Base-by-base conservation (phyloP, 2,329 filamentous ascomycete species). In the Colletotrichum navitas region DNA sequence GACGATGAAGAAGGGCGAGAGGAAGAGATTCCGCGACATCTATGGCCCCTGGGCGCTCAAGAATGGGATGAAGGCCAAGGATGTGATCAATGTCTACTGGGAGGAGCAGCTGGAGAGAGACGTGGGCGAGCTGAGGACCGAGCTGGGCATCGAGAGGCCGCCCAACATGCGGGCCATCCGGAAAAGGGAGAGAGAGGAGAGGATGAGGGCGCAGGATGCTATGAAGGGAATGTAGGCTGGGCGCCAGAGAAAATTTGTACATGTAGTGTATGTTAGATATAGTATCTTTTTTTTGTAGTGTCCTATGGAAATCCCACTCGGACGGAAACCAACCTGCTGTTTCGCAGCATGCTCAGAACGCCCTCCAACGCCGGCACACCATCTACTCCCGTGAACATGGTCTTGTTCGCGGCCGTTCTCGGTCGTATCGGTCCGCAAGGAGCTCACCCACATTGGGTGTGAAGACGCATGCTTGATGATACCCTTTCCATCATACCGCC, bases 41-140 rank as follows among this genome's bases (percentile, higher is more conserved):
- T 97, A 98, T 81, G 84, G 95, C 63, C 96, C 96, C 0, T 99
- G 96, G 96, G 96, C 96, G 45, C 82, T 98, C 55, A 85, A 89
- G 65, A 98, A 97, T 80, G 96, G 96, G 18, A 81, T 94, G 74
- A 84, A 88, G 66, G 88, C 90, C 59, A 90, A 92, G 77, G 93
- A 97, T 78, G 85, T 98, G 43, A 95, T 99, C 75, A 98, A 98
- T 81, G 91, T 99, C 1, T 99, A 97, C 79, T 99, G 96, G 96
- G 96, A 99, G 83, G 94, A 98, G 85, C 89, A 95, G 83, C 82
- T 99, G 75, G 92, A 95, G 83, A 93, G 90, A 68, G 92, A 97
- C 81, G 93, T 97, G 34, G 87, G 90, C 63, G 93, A 91, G 74
- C 79, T 99, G 79, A 88, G 96, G 74, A 81, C 78, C 5, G 88